These are phyloP conservation scores for Pleurotus salmoneostramineus DNA, from an alignment of 768 basidiomycete species.

Conservation along the genomic window DNA sequence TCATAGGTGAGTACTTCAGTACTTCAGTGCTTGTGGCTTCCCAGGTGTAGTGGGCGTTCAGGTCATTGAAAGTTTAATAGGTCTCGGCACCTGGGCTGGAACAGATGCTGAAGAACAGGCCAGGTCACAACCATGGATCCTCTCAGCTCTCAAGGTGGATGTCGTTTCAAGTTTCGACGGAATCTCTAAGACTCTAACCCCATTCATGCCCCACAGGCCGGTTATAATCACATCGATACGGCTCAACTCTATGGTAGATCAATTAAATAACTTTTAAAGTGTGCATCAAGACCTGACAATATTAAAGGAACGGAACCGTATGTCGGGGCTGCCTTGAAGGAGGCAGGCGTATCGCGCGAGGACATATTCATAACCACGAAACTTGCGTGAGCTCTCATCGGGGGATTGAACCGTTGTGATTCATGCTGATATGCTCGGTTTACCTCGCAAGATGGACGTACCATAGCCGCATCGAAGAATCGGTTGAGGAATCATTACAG, in stretches of 20 bases:
- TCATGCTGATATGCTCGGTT: not conserved
- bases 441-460: constrained; percentile 29
- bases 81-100: constrained; percentile 38
- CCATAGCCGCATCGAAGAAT: constrained; percentile 29
- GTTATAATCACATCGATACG: constrained; percentile 41
- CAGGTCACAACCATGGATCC: constrained; percentile 32
- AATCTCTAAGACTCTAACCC: not conserved
- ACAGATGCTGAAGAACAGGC: constrained; percentile 25
- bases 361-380: constrained; percentile 50
- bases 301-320: constrained; percentile 32
- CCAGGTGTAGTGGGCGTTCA: too few relatives aligned
- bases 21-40: not conserved
- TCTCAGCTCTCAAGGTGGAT: constrained; percentile 32
- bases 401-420: not conserved
- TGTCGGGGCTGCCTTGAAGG: constrained; percentile 41
- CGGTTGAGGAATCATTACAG: constrained; percentile 36
- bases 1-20: not conserved
- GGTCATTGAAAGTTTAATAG: constrained; percentile 15
- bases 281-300: not conserved
- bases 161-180: not conserved
- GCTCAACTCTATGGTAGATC: constrained; percentile 26
- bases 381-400: constrained; percentile 25
- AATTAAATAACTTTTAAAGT: too few relatives aligned
- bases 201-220: constrained; percentile 22
- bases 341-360: constrained; percentile 43